phyloP scores from a whole-genome alignment of 441 rosid species.

The Gossypium schwendimanii region DNA sequence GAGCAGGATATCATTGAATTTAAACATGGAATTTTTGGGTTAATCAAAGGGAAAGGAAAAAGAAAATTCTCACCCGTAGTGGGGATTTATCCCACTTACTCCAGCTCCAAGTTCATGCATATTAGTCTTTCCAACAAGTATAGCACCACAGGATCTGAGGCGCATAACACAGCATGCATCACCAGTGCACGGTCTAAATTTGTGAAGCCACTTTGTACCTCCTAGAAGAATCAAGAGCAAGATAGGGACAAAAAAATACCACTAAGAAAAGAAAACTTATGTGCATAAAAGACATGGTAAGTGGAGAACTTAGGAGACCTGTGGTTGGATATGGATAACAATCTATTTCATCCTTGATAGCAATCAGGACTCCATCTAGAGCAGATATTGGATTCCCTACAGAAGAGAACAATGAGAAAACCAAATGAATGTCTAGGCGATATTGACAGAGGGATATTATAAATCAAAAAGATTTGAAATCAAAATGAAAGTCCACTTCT shows the following conservation, averaged over 20 bases:
- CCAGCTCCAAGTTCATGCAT: constrained; percentile 88
- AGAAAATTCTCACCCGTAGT: constrained; percentile 40
- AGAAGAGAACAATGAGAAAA: background rate
- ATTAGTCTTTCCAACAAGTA: constrained; percentile 65
- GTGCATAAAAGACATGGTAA: background rate
- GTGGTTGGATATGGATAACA: constrained; percentile 73
- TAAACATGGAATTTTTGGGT: background rate
- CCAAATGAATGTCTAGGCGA: background rate
- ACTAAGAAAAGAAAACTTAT: background rate
- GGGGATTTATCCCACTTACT: constrained; percentile 75
- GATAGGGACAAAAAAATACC: background rate
- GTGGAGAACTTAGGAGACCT: constrained; percentile 21
- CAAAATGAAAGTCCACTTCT: background rate
- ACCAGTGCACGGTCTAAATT: constrained; percentile 37
- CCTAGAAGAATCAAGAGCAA: constrained; percentile 26
- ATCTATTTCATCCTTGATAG: constrained; percentile 73
- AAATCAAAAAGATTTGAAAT: background rate
- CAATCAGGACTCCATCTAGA: constrained; percentile 67
- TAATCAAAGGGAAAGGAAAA: background rate
- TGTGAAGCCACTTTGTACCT: constrained; percentile 73
- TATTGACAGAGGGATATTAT: background rate
- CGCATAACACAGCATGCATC: constrained; percentile 58
- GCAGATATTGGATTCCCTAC: constrained; percentile 55
- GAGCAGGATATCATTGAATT: background rate
- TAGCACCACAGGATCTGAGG: constrained; percentile 60